Conservation (phyloP, 163 green algal species). For the Volvox carteri region DNA sequence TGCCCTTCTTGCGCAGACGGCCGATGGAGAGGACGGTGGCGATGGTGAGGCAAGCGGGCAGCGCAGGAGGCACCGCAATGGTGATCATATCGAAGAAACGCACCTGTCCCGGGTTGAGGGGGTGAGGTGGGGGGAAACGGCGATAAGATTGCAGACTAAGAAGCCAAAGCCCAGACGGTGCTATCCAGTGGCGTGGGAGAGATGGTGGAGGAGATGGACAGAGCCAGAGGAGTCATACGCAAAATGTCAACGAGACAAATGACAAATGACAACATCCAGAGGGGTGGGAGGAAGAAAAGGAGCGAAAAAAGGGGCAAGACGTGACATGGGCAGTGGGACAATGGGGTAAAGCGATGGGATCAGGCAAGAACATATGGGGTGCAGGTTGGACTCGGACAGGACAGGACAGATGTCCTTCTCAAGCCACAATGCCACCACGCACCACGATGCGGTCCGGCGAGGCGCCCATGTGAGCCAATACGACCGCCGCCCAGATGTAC, state of each 20-base stretch:
- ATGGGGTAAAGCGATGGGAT: background rate
- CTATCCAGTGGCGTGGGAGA: no score
- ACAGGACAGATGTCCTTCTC: no score
- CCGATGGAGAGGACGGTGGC: conserved; percentile 76
- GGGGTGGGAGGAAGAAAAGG: background rate
- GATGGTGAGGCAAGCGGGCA: conserved; percentile 84
- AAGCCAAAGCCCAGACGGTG: no score
- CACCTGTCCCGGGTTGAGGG: conserved; percentile 32
- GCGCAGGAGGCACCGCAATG: conserved; percentile 80
- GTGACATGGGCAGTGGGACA: background rate
- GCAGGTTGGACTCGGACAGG: no score
- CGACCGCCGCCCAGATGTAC: conserved; percentile 74
- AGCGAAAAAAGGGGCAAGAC: background rate
- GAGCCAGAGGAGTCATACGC: no score
- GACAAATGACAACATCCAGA: no score
- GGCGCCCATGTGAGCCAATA: conserved; percentile 62
- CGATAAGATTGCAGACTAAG: no score
- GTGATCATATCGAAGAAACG: conserved; percentile 86
- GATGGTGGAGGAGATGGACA: no score
- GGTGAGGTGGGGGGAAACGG: background rate
- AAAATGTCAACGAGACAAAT: no score
- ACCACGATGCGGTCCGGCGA: conserved; percentile 67
- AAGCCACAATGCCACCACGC: no score
- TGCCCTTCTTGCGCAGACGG: conserved; percentile 68
- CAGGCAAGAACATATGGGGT: no score